Percentiles rank a stretch among this genome's conserved stretches.
These are phyloP conservation scores for Rhodamnia rubescens DNA, from an alignment of 345 rosid species.

Conservation along the genomic window DNA sequence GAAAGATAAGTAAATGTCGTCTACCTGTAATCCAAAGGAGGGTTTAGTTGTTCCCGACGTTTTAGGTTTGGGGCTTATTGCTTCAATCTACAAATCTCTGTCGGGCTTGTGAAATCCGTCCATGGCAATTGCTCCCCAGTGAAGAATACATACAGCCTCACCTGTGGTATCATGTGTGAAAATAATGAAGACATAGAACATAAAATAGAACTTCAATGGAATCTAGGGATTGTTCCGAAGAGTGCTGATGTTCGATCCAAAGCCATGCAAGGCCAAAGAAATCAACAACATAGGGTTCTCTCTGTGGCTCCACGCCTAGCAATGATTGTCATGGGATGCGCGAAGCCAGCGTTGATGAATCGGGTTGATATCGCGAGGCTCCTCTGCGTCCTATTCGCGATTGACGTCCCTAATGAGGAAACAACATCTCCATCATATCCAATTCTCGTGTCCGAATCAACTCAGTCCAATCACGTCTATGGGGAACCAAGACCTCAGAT, in stretches of 20 bases:
- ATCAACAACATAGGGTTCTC: background rate
- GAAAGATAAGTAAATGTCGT: background rate
- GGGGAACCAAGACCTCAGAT: background rate
- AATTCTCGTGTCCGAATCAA: background rate
- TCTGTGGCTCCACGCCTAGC: background rate
- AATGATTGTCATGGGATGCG: background rate
- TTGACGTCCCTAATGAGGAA: background rate
- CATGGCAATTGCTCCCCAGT: background rate
- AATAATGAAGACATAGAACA: background rate
- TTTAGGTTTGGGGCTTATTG: background rate
- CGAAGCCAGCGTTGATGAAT: background rate
- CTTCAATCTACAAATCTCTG: background rate
- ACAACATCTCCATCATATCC: background rate
- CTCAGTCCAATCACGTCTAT: background rate
- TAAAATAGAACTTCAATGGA: background rate
- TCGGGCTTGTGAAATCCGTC: background rate
- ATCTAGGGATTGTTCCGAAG: background rate
- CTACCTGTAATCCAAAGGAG: background rate
- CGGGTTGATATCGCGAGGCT: background rate
- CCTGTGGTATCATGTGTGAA: background rate
- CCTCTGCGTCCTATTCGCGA: background rate
- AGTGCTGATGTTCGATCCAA: background rate
- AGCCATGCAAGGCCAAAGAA: background rate
- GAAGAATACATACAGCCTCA: background rate
- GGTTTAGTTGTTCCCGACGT: background rate